Percentiles rank a stretch among this genome's conserved stretches.
These are phyloP conservation scores for Leccinum pellstonianum DNA, from an alignment of 768 basidiomycete genomes.

Conservation along the genomic window DNA sequence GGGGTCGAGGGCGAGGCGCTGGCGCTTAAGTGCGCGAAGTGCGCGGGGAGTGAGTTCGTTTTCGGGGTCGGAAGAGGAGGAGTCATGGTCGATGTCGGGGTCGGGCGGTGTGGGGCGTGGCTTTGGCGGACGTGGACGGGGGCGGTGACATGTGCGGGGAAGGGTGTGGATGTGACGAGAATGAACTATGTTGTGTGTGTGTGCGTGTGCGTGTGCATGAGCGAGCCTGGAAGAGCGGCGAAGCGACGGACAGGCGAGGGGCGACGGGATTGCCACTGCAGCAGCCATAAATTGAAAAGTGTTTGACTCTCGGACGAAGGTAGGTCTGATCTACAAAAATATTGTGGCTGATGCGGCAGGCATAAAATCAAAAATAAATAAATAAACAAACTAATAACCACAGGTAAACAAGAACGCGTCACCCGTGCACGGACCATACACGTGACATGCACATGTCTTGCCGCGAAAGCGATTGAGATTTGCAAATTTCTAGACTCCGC, in stretches of 20 bases:
- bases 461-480: not conserved
- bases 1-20: conserved; percentile 31
- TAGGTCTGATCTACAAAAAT: conserved; percentile 10
- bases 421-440: conserved; percentile 29
- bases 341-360: too few species aligned
- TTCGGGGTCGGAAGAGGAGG: conserved; percentile 22
- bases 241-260: conserved; percentile 27
- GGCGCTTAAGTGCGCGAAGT: conserved; percentile 35
- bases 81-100: conserved; percentile 22
- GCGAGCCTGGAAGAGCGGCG: conserved; percentile 31
- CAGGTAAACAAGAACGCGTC: conserved; percentile 15
- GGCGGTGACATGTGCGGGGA: conserved; percentile 27
- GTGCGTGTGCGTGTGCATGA: conserved; percentile 12
- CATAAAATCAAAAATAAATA: not conserved
- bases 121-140: conserved; percentile 11
- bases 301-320: conserved; percentile 7
- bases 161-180: conserved; percentile 23
- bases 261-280: conserved; percentile 23
- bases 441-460: conserved; percentile 15
- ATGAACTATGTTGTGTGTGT: too few species aligned
- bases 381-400: not conserved
- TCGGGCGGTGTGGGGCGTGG: not conserved
- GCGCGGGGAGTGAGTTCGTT: conserved; percentile 36
- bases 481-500: not conserved
- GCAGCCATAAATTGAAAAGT: conserved; percentile 24